Evolutionary conservation across 2,329 filamentous ascomycete species (phyloP), one percentile per base, ranked within the genome.

Genomic region (Tolypocladium tropicale): DNA sequence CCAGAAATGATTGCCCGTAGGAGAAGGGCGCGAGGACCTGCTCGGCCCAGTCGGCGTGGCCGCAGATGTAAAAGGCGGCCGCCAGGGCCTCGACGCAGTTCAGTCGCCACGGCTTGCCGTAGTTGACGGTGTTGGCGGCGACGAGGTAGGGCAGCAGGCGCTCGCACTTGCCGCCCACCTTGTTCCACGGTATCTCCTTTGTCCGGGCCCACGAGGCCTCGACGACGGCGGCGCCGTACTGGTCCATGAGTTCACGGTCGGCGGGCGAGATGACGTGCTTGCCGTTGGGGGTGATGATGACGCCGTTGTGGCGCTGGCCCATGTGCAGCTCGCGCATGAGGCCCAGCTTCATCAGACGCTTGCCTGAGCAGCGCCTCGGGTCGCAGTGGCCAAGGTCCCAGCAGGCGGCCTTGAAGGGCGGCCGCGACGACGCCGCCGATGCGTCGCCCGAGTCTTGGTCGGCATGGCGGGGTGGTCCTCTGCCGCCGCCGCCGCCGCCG

Each of bases 371-470:
- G 64, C 93, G 81, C 72, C 96, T 97, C 10, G 93, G 90, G 68
- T 99, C 94, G 77, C 94, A 99, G 76, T 99, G 94, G 59, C 92
- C 93, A 36, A 99, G 80, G 68, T 99, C 94, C 94, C 94, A 99
- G 71, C 93, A 96, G 57, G 93, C 94, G 52, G 94, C 93, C 74
- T 95, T 95, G 81, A 92, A 96, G 25, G 75, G 67, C 41, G 74
- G 84, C 61, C 65, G 81, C 52, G 65, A 58, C 55, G 65, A 57
- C 56, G 65, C 59, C 51, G 63, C 53, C 16, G 46, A 50, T 6
- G 21, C 28, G 2, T 50, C 46, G 36, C 54, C 66, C 55, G 73
- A 64, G 60, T 70, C 62, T 63, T 63, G 63, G 55, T 76, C 70
- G 58, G 73, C 76, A 62, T 78, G 79, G 58, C 78, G 75, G 59